phyloP scores from a whole-genome alignment of 352 stramenopile genomes.

The Globisporangium lucens region DNA sequence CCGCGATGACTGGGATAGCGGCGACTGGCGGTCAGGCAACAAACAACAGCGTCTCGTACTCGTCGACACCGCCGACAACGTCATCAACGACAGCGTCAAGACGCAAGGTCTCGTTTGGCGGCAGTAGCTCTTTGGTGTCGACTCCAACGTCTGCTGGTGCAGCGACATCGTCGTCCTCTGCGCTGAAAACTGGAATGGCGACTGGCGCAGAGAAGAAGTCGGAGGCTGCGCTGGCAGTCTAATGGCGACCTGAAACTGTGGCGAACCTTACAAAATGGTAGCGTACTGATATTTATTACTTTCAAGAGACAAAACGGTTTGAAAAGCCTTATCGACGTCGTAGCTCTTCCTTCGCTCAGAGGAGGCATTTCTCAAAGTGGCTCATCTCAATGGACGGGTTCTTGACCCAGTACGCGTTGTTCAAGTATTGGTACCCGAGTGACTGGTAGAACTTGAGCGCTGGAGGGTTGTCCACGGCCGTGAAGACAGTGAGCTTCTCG shows the following conservation, averaged over 20 bases:
- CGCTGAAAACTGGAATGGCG: background rate
- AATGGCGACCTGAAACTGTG: background rate
- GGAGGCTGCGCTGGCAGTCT: conserved; percentile 1
- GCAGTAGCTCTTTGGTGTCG: background rate
- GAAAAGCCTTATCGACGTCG: too few relatives aligned
- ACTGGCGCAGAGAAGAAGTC: background rate
- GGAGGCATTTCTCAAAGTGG: conserved; percentile 5
- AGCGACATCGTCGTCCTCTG: background rate
- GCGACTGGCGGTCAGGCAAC: background rate
- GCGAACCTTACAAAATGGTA: background rate
- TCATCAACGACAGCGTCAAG: background rate
- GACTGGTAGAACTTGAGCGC: conserved; percentile 21
- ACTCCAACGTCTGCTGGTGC: background rate
- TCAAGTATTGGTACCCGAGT: conserved; percentile 16
- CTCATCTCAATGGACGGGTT: background rate
- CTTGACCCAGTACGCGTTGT: background rate
- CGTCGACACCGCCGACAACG: background rate
- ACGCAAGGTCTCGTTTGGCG: conserved; percentile 8
- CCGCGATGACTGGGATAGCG: conserved; percentile 19
- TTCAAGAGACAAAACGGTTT: background rate
- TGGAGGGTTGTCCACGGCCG: background rate
- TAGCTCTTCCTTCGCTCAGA: background rate
- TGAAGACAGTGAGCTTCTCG: conserved; percentile 9
- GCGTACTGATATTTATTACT: conserved; percentile 5
- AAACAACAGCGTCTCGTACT: background rate